These are phyloP conservation scores for Fraxinus floribunda DNA, from an alignment of 305 asterid genomes.

Conservation along the genomic window DNA sequence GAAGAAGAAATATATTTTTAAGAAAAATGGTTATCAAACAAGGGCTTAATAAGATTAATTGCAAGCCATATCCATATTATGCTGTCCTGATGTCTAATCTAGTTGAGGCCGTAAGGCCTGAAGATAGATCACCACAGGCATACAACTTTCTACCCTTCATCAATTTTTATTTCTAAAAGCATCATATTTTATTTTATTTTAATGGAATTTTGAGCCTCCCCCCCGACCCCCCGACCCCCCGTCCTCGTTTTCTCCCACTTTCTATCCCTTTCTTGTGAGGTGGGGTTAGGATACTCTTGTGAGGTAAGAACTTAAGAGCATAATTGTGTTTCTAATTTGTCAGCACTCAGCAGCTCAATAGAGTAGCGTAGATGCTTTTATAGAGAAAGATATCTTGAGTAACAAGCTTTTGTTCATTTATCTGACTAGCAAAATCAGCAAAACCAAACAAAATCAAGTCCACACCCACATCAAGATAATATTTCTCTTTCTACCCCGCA, in stretches of 20 bases:
- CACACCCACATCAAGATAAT: background rate
- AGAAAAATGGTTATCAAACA: no score
- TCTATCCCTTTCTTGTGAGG: background rate
- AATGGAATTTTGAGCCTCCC: background rate
- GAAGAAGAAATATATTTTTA: no score
- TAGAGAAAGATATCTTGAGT: background rate
- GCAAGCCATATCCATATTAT: background rate
- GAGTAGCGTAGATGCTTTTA: background rate
- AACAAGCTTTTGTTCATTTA: background rate
- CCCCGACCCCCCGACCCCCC: background rate
- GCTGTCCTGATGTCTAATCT: background rate
- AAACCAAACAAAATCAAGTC: background rate
- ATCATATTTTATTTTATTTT: background rate
- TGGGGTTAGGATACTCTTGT: background rate
- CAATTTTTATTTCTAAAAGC: slow-evolving; percentile 11
- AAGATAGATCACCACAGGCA: background rate
- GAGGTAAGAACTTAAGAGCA: background rate
- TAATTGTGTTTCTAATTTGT: background rate
- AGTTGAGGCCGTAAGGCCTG: background rate
- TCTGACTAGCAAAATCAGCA: background rate
- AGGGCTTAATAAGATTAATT: background rate
- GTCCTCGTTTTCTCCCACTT: background rate
- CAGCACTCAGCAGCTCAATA: background rate
- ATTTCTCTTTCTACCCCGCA: background rate
- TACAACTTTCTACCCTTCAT: background rate